Conservation (phyloP, 163 green algal species). For the Volvox carteri region DNA sequence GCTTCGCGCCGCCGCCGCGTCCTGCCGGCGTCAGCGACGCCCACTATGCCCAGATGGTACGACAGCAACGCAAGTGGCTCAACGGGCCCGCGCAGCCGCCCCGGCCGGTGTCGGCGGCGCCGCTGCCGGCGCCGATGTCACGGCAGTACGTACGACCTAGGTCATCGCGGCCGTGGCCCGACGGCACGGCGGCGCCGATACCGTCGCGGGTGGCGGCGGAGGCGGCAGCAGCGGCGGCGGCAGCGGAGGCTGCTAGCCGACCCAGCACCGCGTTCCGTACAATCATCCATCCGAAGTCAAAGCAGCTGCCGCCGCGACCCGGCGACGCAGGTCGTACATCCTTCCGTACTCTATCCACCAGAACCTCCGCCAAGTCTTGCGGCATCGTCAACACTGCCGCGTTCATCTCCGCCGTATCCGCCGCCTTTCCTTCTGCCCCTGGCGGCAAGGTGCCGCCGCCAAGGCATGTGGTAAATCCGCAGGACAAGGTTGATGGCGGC, state of each 20-base stretch:
- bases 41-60: slow-evolving; percentile 41
- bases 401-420: not conserved
- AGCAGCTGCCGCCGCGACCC: not conserved
- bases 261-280: slow-evolving; percentile 2
- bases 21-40: slow-evolving; percentile 15
- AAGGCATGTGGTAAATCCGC: not conserved
- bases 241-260: not conserved
- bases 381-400: not conserved
- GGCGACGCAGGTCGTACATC: not conserved
- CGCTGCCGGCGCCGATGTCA: not conserved
- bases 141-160: slow-evolving; percentile 18
- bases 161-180: not conserved
- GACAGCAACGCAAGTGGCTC: slow-evolving; percentile 47
- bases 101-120: not conserved
- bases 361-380: not conserved
- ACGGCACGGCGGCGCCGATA: slow-evolving; percentile 35
- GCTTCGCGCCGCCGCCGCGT: not conserved
- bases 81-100: slow-evolving; percentile 40
- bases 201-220: slow-evolving; percentile 16
- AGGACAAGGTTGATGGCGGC: too few relatives aligned
- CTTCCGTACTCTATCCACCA: not conserved
- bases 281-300: not conserved
- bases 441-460: not conserved
- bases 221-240: not conserved
- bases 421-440: not conserved